These are phyloP conservation scores for Yamadazyma scolyti DNA, from an alignment of 805 yeast genomes.

Conservation along the genomic window DNA sequence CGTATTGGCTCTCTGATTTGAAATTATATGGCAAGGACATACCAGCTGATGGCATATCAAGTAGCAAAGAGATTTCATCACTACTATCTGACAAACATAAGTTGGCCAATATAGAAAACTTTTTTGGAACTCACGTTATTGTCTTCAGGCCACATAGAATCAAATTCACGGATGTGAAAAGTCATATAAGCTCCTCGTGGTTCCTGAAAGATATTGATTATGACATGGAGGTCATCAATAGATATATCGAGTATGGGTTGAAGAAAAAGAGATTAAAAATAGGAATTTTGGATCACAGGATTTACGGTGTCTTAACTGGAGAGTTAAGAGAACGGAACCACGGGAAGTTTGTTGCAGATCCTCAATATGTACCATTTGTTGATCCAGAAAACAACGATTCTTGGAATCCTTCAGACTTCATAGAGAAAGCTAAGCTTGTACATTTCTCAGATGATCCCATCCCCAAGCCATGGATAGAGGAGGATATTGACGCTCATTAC, in stretches of 20 bases:
- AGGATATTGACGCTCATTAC: constrained; percentile 19
- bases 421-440: constrained; percentile 38
- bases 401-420: constrained; percentile 30
- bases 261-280: constrained; percentile 12
- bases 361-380: constrained; percentile 36
- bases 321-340: constrained; percentile 42
- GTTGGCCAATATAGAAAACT: constrained; percentile 22
- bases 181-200: constrained; percentile 25
- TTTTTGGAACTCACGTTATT: constrained; percentile 51
- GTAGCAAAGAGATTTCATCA: constrained; percentile 4
- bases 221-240: constrained; percentile 54
- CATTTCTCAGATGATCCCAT: constrained; percentile 68
- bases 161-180: constrained; percentile 17
- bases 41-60: constrained; percentile 1
- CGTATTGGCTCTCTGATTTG: constrained; percentile 27
- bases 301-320: constrained; percentile 50
- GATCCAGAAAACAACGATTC: constrained; percentile 13
- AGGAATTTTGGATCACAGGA: constrained; percentile 47
- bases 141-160: constrained; percentile 49
- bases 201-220: constrained; percentile 33
- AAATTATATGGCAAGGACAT: constrained; percentile 10
- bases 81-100: constrained; percentile 21
- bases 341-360: constrained; percentile 37
- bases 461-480: constrained; percentile 59
- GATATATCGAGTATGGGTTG: constrained; percentile 25